Base-by-base conservation (phyloP, 108 stramenopile genomes). In the Nitzschia sp. region DNA sequence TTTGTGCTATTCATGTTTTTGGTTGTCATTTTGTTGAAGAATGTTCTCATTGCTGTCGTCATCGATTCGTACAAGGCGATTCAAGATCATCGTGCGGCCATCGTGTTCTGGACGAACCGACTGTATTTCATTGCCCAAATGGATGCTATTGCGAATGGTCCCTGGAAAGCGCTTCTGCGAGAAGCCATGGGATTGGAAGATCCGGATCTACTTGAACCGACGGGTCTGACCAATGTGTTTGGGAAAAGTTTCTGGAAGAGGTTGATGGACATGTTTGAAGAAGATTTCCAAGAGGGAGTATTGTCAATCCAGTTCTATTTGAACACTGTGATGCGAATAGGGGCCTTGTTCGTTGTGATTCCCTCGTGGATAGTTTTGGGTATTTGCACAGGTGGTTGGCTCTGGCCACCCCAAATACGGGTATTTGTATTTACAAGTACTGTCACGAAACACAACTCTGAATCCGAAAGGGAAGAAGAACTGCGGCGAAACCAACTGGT, bases 31-130 rank as follows among this genome's bases (percentile, higher is more conserved):
- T 63, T 92, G 19, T 63, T 89, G 31, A 73, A 86, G 24, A 87
- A 92, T 62, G 82, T 83, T n/a, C 59, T 75, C 48, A 83, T 82
- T 77, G 81, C 81, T 29, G 77, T 82, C 46, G 81, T 82, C 21
- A 70, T 72, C 4, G 88, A 89, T 78, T 82, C 81, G 36, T 89
- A 92, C 74, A 83, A 81, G 59, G 85, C 89, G 0, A 87, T 89
- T 70, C 85, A 83, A 45, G 84, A 92, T 59, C 85, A 92, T 46
- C 80, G 88, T 25, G 87, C 91, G 13, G 88, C 85, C 1, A 89
- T 92, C 67, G 91, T 89, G 4, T 92, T 92, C 47, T 89, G 88
- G 91, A 85, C 85, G 0, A 92, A 92, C 75, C 74, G 91, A 26
- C 66, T 92, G 65, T 75, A 81, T 53, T 92, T 88, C 76, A 78